Base-by-base conservation (phyloP, 2,329 filamentous ascomycete genomes). In the Orbilia oligospora region DNA sequence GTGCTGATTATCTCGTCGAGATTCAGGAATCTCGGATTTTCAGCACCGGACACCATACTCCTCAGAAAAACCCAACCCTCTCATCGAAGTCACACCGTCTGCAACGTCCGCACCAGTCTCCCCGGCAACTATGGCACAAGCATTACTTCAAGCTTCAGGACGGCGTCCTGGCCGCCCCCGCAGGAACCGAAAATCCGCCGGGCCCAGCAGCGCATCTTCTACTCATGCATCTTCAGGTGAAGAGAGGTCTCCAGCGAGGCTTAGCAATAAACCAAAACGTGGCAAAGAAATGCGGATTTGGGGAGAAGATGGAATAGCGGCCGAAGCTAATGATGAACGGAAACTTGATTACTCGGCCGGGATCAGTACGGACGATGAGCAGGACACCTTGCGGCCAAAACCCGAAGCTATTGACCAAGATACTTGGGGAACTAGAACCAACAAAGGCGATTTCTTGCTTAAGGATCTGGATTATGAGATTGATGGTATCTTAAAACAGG, bases 401-500 rank as follows among this genome's bases (percentile, higher is more conserved):
- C 85, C 97, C 1, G 92, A 97, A 82, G 89, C 90, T 49, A 90
- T 97, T 36, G 90, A 93, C 80, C 88, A 92, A 64, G 90, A 91
- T 12, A 90, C 92, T 0, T 97, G 94, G 93, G 96, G 96, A 41
- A 92, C 89, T 41, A 91, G 90, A 83, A 97, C 92, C 14, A 89
- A 89, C 66, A 94, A 95, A 85, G 96, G 96, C 65, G 93, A 97
- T 83, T 99, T 98, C 82, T 91, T 98, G 61, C 87, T 99, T 80
- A 97, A 93, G 83, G 96, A 99, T 82, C 86, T 99, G 5, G 95
- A 94, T 79, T 93, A 97, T 81, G 94, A 99, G 85, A 93, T 99
- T 16, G 91, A 97, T 82, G 91, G 90, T 41, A 97, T 99, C 71
- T 87, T 99, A 53, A 90, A 93, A 38, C 90, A 91, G 22, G 93